Base-by-base conservation (phyloP, 108 stramenopile genomes). In the Skeletonema menzelii region DNA sequence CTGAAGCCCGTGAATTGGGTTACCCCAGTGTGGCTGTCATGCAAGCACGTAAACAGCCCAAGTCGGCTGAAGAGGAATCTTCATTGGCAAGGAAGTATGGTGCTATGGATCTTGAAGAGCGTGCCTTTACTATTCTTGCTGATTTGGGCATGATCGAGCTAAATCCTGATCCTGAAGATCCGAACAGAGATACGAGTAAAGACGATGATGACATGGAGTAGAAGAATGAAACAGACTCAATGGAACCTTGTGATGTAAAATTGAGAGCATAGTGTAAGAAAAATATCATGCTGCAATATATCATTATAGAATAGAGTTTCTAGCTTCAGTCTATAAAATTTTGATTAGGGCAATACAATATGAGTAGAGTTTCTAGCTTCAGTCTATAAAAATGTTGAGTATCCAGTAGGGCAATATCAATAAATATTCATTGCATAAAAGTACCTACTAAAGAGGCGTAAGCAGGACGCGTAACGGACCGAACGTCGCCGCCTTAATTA, bases 91-190 rank as follows among this genome's bases (percentile, higher is more conserved):
- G 34, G 2, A 85, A 75, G 72, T 85, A 85, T 74, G 71, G 34
- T 57, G 76, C 81, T 0, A 82, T 85, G 24, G 61, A 70, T 66
- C 42, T 88, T 47, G 87, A 73, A 20, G 87, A 88, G 34, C 72
- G 77, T 53, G 80, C 80, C 11, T 88, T 82, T 61, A 35, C 67
- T 44, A 75, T 88, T 27, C 64, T 88, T 53, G 13, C 70, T 32
- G 85, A 86, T 81, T 68, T 86, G 31, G 82, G 82, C 3, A 83
- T 83, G 75, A 42, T 83, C 11, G 72, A 77, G 1, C 31, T 69
- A 34, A 40, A 69, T 44, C 57, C 38, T 69, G 68, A 69, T 26
- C 68, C 68, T n/a, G 28, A 56, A 58, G 68, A 69, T 56, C 40
- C 68, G 0, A 44, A 59, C 24, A 69, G 68, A 42, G 68, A 69